phyloP scores from a whole-genome alignment of 2,329 filamentous ascomycete species.

The Monosporascus sp. region DNA sequence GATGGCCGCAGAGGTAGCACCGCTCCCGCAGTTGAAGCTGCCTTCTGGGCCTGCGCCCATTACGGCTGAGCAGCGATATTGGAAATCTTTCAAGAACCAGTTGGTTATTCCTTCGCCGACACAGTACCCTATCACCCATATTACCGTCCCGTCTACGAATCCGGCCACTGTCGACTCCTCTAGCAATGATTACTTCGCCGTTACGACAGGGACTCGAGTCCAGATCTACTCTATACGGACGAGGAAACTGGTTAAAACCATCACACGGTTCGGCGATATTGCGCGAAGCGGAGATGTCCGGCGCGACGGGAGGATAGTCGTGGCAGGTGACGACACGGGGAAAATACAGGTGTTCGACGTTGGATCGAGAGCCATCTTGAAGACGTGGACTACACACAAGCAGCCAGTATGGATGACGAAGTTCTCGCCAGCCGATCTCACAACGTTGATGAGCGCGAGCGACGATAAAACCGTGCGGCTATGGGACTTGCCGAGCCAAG shows the following conservation, averaged over 20 bases:
- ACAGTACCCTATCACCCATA: slow-evolving; percentile 83
- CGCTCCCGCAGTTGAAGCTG: slow-evolving; percentile 75
- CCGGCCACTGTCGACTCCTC: slow-evolving; percentile 41
- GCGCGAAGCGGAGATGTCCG: slow-evolving; percentile 87
- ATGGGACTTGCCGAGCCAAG: slow-evolving; percentile 85
- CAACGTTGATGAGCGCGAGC: slow-evolving; percentile 79
- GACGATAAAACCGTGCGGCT: slow-evolving; percentile 90
- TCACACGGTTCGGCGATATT: slow-evolving; percentile 88
- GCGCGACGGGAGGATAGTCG: slow-evolving; percentile 80
- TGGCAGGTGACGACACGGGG: slow-evolving; percentile 87
- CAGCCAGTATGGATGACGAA: slow-evolving; percentile 89
- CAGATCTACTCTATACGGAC: slow-evolving; percentile 93
- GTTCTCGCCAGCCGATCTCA: slow-evolving; percentile 87
- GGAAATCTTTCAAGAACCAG: slow-evolving; percentile 91
- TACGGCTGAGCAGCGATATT: slow-evolving; percentile 92
- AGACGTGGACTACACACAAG: slow-evolving; percentile 92
- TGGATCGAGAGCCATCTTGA: slow-evolving; percentile 79
- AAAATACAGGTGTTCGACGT: slow-evolving; percentile 95
- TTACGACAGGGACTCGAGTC: slow-evolving; percentile 89
- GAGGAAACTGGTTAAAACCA: slow-evolving; percentile 87
- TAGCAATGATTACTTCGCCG: slow-evolving; percentile 73
- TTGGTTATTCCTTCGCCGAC: slow-evolving; percentile 87
- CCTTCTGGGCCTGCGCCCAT: slow-evolving; percentile 76
- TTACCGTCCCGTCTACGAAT: slow-evolving; percentile 61
- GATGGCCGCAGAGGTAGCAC: slow-evolving; percentile 85